A percentile compares a stretch with the other conserved stretches of the same genome.
These are phyloP conservation scores for Daldinia caldariorum DNA, from an alignment of 495 filamentous ascomycete species.

Conservation along the genomic window DNA sequence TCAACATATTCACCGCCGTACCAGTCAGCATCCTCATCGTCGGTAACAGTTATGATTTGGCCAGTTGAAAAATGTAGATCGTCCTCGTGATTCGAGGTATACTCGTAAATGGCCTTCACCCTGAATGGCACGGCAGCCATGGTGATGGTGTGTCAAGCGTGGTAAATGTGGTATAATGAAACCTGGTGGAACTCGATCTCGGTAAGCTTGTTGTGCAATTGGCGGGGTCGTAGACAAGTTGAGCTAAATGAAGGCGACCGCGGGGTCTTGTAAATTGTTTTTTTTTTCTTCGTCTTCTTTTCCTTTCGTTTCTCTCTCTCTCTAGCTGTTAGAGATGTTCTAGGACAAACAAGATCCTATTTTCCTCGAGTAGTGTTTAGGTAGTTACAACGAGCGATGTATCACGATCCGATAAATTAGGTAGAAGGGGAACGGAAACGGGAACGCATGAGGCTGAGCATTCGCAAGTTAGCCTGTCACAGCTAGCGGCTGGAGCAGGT, in stretches of 20 bases:
- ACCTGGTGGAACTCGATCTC: constrained; percentile 19
- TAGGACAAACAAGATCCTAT: constrained; percentile 3
- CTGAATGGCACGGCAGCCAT: constrained; percentile 87
- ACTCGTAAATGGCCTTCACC: constrained; percentile 95
- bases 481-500: constrained; percentile 45
- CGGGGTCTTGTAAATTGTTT: constrained; percentile 22
- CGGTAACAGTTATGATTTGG: constrained; percentile 93
- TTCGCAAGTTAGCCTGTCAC: constrained; percentile 45
- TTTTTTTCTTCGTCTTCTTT: neutral
- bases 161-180: too few species aligned
- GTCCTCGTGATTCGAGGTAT: constrained; percentile 88
- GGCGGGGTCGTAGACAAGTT: constrained; percentile 37
- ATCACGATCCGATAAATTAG: constrained; percentile 42
- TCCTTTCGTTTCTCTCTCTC: constrained; percentile 4
- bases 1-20: constrained; percentile 91
- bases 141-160: constrained; percentile 48
- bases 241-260: constrained; percentile 43
- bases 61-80: constrained; percentile 87
- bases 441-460: constrained; percentile 47
- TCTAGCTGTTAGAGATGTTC: constrained; percentile 15
- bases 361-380: constrained; percentile 24
- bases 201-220: constrained; percentile 29
- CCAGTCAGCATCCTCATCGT: constrained; percentile 93
- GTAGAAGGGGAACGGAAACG: constrained; percentile 33
- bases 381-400: neutral